Conservation (phyloP, 192 early-diverging fungal species). For the Backusella circina region DNA sequence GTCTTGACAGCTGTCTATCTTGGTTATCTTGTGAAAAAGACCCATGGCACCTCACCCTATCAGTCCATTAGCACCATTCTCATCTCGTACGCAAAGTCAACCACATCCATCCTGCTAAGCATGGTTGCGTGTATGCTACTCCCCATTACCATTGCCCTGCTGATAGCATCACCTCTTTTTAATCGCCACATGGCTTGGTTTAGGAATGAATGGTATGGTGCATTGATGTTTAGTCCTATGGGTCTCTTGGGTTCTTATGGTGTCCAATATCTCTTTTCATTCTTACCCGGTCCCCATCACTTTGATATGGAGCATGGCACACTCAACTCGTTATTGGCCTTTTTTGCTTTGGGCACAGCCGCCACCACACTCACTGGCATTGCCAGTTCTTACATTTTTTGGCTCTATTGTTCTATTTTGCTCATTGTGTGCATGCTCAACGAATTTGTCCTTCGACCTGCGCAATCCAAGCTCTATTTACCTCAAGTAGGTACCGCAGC, state of each 20-base stretch:
- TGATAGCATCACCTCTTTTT: slow-evolving; percentile 17
- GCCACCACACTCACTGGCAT: slow-evolving; percentile 27
- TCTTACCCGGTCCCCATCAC: slow-evolving; percentile 28
- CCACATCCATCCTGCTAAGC: slow-evolving; percentile 26
- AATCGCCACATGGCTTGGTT: slow-evolving; percentile 58
- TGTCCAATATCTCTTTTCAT: slow-evolving; percentile 32
- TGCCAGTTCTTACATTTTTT: slow-evolving; percentile 46
- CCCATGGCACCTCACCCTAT: slow-evolving; percentile 21
- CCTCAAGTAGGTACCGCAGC: slow-evolving; percentile 22
- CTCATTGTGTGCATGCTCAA: slow-evolving; percentile 30
- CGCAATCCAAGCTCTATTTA: slow-evolving; percentile 10
- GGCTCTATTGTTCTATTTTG: slow-evolving; percentile 33
- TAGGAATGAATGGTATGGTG: slow-evolving; percentile 50
- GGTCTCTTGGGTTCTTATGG: slow-evolving; percentile 37
- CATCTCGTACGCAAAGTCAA: slow-evolving; percentile 23
- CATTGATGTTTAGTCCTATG: slow-evolving; percentile 47
- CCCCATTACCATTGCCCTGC: slow-evolving; percentile 24
- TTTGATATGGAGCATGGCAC: slow-evolving; percentile 35
- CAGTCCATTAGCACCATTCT: slow-evolving; percentile 17
- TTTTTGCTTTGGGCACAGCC: slow-evolving; percentile 14
- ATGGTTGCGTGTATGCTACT: slow-evolving; percentile 25
- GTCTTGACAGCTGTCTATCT: slow-evolving; percentile 28
- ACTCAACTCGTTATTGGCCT: slow-evolving; percentile 16
- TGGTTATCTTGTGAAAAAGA: slow-evolving; percentile 19
- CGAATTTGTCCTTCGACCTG: slow-evolving; percentile 19